A percentile compares a stretch with the other conserved stretches of the same genome.
Conservation (phyloP, 345 rosid genomes). For the Hirschfeldia incana region DNA sequence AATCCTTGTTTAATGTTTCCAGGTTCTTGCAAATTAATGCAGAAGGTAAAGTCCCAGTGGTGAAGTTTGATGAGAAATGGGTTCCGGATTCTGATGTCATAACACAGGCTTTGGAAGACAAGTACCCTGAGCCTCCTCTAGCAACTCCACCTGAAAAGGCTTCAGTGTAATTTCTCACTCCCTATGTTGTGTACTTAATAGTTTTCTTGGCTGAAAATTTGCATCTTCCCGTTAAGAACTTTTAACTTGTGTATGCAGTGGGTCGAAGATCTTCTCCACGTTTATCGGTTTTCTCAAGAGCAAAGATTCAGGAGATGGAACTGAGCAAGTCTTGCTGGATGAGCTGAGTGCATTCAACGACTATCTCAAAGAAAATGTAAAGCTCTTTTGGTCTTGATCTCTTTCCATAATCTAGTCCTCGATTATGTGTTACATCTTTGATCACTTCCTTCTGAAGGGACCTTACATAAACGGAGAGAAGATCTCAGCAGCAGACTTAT, state of each 20-base stretch:
- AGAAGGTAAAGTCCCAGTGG: slow-evolving; percentile 91
- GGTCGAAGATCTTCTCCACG: slow-evolving; percentile 84
- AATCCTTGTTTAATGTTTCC: not conserved
- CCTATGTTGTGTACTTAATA: not conserved
- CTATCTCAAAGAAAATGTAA: slow-evolving; percentile 62
- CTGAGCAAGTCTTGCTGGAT: slow-evolving; percentile 66
- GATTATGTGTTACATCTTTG: not conserved
- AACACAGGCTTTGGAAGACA: slow-evolving; percentile 74
- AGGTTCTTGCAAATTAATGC: slow-evolving; percentile 85
- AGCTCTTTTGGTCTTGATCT: slow-evolving; percentile 34
- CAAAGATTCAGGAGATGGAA: slow-evolving; percentile 81
- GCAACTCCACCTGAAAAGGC: slow-evolving; percentile 81
- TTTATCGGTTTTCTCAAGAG: slow-evolving; percentile 91
- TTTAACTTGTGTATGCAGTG: slow-evolving; percentile 48
- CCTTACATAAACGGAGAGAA: slow-evolving; percentile 83
- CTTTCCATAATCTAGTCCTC: slow-evolving; percentile 10
- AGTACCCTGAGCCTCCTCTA: slow-evolving; percentile 82
- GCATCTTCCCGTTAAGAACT: slow-evolving; percentile 16
- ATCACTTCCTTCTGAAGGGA: slow-evolving; percentile 50
- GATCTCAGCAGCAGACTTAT: slow-evolving; percentile 82
- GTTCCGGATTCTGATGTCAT: slow-evolving; percentile 94
- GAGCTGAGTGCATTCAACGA: slow-evolving; percentile 72
- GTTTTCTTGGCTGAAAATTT: slow-evolving; percentile 10
- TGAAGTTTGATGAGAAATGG: slow-evolving; percentile 86
- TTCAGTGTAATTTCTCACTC: slow-evolving; percentile 54